Conservation (phyloP, 257 asterid genomes). For the Galeopsis tetrahit region DNA sequence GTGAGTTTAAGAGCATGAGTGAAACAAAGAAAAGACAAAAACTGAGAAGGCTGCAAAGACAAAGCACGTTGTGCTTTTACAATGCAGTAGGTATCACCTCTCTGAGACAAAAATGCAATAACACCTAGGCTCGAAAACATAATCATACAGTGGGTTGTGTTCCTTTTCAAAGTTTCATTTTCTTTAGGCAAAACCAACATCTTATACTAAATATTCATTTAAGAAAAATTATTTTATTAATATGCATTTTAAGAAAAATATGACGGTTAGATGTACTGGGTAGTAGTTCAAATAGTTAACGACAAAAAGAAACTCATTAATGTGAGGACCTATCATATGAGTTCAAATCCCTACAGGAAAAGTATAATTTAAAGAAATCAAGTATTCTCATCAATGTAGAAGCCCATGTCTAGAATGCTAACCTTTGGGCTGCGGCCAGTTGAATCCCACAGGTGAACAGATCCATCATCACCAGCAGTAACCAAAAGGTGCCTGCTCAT, state of each 20-base stretch:
- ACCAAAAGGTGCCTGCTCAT: slow-evolving; percentile 95
- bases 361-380: slow-evolving; percentile 21
- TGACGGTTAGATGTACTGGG: not conserved
- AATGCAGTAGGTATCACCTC: not conserved
- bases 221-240: not conserved
- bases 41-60: slow-evolving; percentile 17
- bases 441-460: slow-evolving; percentile 97
- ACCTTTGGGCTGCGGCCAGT: slow-evolving; percentile 97
- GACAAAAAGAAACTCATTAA: slow-evolving; percentile 8
- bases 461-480: slow-evolving; percentile 99
- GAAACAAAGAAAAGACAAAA: slow-evolving; percentile 21
- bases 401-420: slow-evolving; percentile 29
- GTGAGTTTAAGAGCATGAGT: slow-evolving; percentile 7
- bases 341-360: not conserved
- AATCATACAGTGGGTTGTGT: not conserved
- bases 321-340: slow-evolving; percentile 6
- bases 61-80: slow-evolving; percentile 1
- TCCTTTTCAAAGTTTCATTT: slow-evolving; percentile 9
- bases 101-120: slow-evolving; percentile 13
- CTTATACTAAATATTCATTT: slow-evolving; percentile 14
- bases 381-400: slow-evolving; percentile 25
- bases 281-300: not conserved
- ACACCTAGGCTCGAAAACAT: slow-evolving; percentile 5
- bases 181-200: slow-evolving; percentile 9
- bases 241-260: slow-evolving; percentile 22